A percentile compares a stretch with the other conserved stretches of the same genome.
Conservation (phyloP, 768 basidiomycete genomes). For the Trametes cinnabarina region DNA sequence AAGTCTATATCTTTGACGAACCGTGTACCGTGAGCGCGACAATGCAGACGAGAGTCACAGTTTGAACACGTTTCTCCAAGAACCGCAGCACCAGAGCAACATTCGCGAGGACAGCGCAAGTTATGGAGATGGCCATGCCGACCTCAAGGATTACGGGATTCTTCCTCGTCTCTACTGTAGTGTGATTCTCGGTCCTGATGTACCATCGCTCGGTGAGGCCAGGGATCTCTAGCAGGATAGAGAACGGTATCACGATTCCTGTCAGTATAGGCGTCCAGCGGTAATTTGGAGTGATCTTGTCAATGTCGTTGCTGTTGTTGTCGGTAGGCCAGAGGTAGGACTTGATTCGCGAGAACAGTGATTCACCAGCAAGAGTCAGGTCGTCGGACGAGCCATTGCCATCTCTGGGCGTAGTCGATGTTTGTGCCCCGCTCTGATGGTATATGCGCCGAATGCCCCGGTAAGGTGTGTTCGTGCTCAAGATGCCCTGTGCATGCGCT, state of each 20-base stretch:
- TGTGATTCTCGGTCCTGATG: conserved; percentile 48
- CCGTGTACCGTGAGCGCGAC: conserved; percentile 68
- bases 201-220: conserved; percentile 78
- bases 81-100: conserved; percentile 66
- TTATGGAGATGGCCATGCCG: conserved; percentile 66
- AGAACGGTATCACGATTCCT: conserved; percentile 68
- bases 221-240: conserved; percentile 80
- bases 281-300: conserved; percentile 50
- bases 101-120: conserved; percentile 67
- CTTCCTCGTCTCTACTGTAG: conserved; percentile 43
- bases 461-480: background rate
- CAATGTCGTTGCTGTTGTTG: conserved; percentile 4
- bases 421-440: background rate
- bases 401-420: background rate
- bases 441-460: background rate
- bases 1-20: conserved; percentile 30
- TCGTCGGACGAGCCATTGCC: conserved; percentile 1
- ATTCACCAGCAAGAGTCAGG: background rate
- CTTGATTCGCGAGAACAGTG: conserved; percentile 5
- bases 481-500: background rate
- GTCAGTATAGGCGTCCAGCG: conserved; percentile 65
- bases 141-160: conserved; percentile 60
- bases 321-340: conserved; percentile 11
- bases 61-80: conserved; percentile 61
- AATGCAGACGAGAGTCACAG: conserved; percentile 64